These are phyloP conservation scores for Pestalotiopsis sp. DNA, from an alignment of 2,329 filamentous ascomycete genomes.

Conservation along the genomic window DNA sequence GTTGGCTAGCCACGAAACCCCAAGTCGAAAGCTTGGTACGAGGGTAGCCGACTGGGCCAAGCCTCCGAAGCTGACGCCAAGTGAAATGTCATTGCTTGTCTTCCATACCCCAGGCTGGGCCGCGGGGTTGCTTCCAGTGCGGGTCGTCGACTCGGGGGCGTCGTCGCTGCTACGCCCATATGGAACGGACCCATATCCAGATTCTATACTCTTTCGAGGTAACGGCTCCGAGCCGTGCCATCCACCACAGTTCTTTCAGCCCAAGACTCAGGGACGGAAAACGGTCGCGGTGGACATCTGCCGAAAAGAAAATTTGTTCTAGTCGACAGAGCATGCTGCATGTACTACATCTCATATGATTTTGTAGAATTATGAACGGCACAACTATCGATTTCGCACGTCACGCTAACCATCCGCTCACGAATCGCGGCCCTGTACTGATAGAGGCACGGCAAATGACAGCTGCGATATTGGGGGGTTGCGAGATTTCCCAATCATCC, in stretches of 20 bases:
- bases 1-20: not conserved
- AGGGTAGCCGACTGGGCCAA: not conserved
- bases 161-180: too few species aligned
- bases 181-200: too few species aligned
- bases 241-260: too few species aligned
- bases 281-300: not conserved
- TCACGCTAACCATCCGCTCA: not conserved
- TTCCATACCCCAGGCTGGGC: not conserved
- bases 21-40: not conserved
- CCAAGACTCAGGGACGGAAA: too few species aligned
- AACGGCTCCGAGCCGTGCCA: too few species aligned
- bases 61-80: not conserved
- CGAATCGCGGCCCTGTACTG: not conserved
- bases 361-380: not conserved
- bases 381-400: not conserved
- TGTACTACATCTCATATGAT: not conserved
- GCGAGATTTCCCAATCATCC: too few species aligned
- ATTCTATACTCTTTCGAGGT: too few species aligned
- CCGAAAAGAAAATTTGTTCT: not conserved
- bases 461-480: too few species aligned
- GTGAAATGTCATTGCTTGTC: not conserved
- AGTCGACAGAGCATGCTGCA: not conserved
- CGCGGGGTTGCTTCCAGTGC: not conserved
- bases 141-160: too few species aligned
- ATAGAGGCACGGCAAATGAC: not conserved